A percentile compares a stretch with the other conserved stretches of the same genome.
Evolutionary conservation across 1,139 yeast species (phyloP).

Genomic region (Fermentozyma sake): DNA sequence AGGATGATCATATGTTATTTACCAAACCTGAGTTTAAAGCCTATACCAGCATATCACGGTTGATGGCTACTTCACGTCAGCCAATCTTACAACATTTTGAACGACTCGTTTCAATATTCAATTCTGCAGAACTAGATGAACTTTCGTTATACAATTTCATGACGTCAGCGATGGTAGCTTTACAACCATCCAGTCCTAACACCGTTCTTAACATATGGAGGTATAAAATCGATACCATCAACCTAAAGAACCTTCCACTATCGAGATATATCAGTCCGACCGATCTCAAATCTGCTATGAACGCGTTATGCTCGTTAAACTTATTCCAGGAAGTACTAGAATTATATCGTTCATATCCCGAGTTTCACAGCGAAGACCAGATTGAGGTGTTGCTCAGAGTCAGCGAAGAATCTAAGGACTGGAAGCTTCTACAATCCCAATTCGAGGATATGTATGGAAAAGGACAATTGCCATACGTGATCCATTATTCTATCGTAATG

Average conservation of each 20-base stretch:
- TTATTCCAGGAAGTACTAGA: slow-evolving; percentile 22
- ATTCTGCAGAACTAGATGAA: slow-evolving; percentile 5
- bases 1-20: slow-evolving; percentile 20
- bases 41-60: slow-evolving; percentile 17
- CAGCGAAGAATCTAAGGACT: slow-evolving; percentile 50
- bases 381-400: slow-evolving; percentile 44
- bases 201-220: slow-evolving; percentile 22
- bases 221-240: slow-evolving; percentile 14
- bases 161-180: slow-evolving; percentile 19
- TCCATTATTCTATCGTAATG: slow-evolving; percentile 65
- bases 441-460: slow-evolving; percentile 60
- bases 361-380: slow-evolving; percentile 32
- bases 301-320: slow-evolving; percentile 20
- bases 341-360: slow-evolving; percentile 20
- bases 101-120: slow-evolving; percentile 5
- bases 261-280: background rate
- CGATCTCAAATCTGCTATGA: slow-evolving; percentile 30
- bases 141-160: slow-evolving; percentile 16
- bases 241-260: slow-evolving; percentile 2
- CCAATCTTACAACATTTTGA: slow-evolving; percentile 9
- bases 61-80: slow-evolving; percentile 13
- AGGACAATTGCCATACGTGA: slow-evolving; percentile 50
- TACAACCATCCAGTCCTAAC: slow-evolving; percentile 16
- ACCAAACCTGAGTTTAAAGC: slow-evolving; percentile 11
- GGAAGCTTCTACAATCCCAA: slow-evolving; percentile 56